Percentiles rank a stretch among this genome's conserved stretches.
Evolutionary conservation across 139 green algal species (phyloP).

Genomic region (Ettlia oleoabundans): DNA sequence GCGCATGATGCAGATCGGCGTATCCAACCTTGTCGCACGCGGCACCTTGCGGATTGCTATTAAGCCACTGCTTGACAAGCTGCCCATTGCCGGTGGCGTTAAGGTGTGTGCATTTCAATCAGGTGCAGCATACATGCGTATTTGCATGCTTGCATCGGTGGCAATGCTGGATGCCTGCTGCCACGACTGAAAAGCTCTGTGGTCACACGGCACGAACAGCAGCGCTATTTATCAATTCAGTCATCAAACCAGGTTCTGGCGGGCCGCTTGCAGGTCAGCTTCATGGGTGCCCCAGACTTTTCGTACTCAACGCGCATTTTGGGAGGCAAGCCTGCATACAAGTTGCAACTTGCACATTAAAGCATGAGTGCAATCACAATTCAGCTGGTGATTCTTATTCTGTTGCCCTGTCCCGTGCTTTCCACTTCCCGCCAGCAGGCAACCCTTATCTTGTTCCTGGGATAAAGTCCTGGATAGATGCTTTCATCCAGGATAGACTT

Average conservation of each 20-base stretch:
- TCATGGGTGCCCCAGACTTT: slow-evolving; percentile 11
- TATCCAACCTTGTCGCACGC: slow-evolving; percentile 35
- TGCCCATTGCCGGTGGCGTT: slow-evolving; percentile 36
- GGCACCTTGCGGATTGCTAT: slow-evolving; percentile 32
- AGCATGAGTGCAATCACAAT: too few relatives aligned
- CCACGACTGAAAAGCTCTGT: too few relatives aligned
- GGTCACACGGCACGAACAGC: too few relatives aligned
- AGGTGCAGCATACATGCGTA: too few relatives aligned
- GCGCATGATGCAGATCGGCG: slow-evolving; percentile 10
- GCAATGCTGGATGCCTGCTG: too few relatives aligned
- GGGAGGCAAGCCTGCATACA: slow-evolving; percentile 6
- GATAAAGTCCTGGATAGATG: slow-evolving; percentile 30
- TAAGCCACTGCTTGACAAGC: slow-evolving; percentile 40
- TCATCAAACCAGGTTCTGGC: not conserved
- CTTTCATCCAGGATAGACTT: slow-evolving; percentile 36
- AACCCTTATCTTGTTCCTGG: slow-evolving; percentile 42
- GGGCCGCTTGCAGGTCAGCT: not conserved
- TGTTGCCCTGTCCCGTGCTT: not conserved
- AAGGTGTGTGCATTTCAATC: not conserved
- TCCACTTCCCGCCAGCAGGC: not conserved
- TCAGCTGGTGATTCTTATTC: too few relatives aligned
- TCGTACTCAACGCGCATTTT: not conserved
- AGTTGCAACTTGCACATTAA: too few relatives aligned
- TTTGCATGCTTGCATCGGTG: too few relatives aligned
- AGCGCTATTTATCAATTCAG: not conserved